These are phyloP conservation scores for Beta vulgaris DNA, from an alignment of 148 eudicot genomes.

Conservation along the genomic window DNA sequence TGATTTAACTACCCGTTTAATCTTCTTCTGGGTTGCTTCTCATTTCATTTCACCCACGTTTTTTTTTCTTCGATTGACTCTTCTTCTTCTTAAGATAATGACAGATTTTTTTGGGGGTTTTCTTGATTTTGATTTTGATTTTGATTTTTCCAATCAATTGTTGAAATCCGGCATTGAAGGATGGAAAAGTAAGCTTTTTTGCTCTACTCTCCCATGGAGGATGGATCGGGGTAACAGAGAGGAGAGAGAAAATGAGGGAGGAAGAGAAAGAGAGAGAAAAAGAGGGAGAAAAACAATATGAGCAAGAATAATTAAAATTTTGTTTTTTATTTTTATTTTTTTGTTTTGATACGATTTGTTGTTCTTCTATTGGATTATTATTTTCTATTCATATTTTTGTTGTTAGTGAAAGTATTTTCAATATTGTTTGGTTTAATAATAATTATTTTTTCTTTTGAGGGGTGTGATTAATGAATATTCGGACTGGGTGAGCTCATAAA, in stretches of 20 bases:
- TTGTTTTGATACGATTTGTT: too few species aligned
- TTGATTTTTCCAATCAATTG: not conserved
- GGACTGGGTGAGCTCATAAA: not conserved
- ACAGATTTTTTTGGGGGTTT: not conserved
- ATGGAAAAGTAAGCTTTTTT: not conserved
- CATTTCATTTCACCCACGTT: not conserved
- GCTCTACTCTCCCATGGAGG: constrained; percentile 21
- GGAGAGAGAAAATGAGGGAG: not conserved
- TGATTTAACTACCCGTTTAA: too few species aligned
- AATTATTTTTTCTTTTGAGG: too few species aligned
- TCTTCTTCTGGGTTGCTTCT: not conserved
- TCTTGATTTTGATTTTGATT: not conserved
- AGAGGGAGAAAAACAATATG: not conserved
- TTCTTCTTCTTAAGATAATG: not conserved
- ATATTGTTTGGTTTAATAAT: not conserved
- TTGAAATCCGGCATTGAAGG: not conserved
- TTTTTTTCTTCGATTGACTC: not conserved
- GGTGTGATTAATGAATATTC: not conserved
- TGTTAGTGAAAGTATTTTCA: too few species aligned
- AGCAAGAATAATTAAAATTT: not conserved
- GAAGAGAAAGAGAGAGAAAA: not conserved
- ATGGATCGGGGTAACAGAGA: constrained; percentile 13
- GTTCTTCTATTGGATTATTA: too few species aligned
- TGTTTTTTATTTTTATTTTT: too few species aligned
- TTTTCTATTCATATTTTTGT: too few species aligned